Conservation (phyloP, 2,329 filamentous ascomycete genomes). For the Exophiala phaeomuriformis region DNA sequence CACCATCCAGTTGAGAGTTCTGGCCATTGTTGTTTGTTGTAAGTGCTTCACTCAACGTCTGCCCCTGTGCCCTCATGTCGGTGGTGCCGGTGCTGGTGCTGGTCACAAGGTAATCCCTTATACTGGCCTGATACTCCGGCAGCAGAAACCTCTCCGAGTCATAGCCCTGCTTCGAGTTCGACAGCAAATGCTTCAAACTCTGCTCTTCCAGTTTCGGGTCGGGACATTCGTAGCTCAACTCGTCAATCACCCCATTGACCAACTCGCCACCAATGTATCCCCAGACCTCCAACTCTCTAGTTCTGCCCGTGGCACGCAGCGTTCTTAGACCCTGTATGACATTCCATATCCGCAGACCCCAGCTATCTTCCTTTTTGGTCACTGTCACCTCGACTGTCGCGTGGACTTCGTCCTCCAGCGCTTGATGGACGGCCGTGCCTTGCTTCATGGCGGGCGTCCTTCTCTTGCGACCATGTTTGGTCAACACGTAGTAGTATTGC, state of each 20-base stretch:
- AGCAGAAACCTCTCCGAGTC: slow-evolving; percentile 34
- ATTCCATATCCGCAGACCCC: slow-evolving; percentile 83
- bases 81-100: not conserved
- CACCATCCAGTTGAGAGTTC: no score
- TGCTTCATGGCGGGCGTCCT: slow-evolving; percentile 75
- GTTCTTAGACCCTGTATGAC: slow-evolving; percentile 76
- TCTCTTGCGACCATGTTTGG: slow-evolving; percentile 65
- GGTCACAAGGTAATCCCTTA: slow-evolving; percentile 39
- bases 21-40: slow-evolving; percentile 21
- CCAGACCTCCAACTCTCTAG: slow-evolving; percentile 76
- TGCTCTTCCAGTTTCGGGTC: slow-evolving; percentile 62
- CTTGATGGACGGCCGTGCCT: slow-evolving; percentile 71
- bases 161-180: slow-evolving; percentile 49
- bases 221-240: slow-evolving; percentile 69
- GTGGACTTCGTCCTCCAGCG: slow-evolving; percentile 78
- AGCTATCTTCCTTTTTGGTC: slow-evolving; percentile 68
- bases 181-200: slow-evolving; percentile 37
- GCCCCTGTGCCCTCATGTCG: slow-evolving; percentile 13
- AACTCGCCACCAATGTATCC: slow-evolving; percentile 73
- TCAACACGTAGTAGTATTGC: slow-evolving; percentile 83
- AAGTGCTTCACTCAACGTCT: slow-evolving; percentile 31
- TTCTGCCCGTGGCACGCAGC: slow-evolving; percentile 61
- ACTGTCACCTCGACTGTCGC: slow-evolving; percentile 66
- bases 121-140: slow-evolving; percentile 40
- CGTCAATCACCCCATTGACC: slow-evolving; percentile 84